A percentile compares a stretch with the other conserved stretches of the same genome.
phyloP scores from a whole-genome alignment of 495 filamentous ascomycete species.

The Penicillium ucsense region DNA sequence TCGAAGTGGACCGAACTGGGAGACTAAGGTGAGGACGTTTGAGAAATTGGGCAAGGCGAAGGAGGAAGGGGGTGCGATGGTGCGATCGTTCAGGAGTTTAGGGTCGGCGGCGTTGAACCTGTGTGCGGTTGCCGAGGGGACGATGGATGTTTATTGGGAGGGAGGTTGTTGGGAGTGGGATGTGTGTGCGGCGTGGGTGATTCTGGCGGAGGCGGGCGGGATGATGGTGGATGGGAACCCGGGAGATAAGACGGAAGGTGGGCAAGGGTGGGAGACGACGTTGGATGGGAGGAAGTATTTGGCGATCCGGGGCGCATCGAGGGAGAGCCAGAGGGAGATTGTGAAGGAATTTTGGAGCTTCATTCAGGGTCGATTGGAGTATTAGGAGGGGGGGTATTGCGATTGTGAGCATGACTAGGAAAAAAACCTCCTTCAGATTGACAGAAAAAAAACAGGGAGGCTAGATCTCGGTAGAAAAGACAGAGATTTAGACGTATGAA shows the following conservation, averaged over 20 bases:
- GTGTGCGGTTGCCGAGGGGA: conserved; percentile 69
- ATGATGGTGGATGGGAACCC: conserved; percentile 70
- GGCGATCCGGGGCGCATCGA: conserved; percentile 53
- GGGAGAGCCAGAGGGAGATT: conserved; percentile 59
- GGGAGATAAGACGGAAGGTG: conserved; percentile 24
- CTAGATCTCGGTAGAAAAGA: background rate
- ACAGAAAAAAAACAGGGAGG: background rate
- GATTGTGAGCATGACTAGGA: background rate
- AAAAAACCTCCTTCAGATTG: background rate
- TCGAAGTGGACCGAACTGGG: conserved; percentile 64
- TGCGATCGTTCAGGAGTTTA: conserved; percentile 63
- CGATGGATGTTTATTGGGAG: conserved; percentile 84
- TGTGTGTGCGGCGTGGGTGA: conserved; percentile 84
- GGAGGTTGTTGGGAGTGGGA: conserved; percentile 95
- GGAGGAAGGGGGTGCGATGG: conserved; percentile 71
- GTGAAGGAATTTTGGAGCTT: conserved; percentile 73
- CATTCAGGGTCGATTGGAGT: conserved; percentile 26
- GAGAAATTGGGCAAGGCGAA: conserved; percentile 50
- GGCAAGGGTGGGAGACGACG: conserved; percentile 49
- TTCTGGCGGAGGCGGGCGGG: conserved; percentile 77
- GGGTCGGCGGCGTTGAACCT: conserved; percentile 80
- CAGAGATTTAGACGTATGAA: background rate
- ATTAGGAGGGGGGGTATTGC: conserved; percentile 11
- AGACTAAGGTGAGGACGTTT: conserved; percentile 63
- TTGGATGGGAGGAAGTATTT: conserved; percentile 75